These are phyloP conservation scores for Hypoxylon intermedium DNA, from an alignment of 495 filamentous ascomycete genomes.

Conservation along the genomic window DNA sequence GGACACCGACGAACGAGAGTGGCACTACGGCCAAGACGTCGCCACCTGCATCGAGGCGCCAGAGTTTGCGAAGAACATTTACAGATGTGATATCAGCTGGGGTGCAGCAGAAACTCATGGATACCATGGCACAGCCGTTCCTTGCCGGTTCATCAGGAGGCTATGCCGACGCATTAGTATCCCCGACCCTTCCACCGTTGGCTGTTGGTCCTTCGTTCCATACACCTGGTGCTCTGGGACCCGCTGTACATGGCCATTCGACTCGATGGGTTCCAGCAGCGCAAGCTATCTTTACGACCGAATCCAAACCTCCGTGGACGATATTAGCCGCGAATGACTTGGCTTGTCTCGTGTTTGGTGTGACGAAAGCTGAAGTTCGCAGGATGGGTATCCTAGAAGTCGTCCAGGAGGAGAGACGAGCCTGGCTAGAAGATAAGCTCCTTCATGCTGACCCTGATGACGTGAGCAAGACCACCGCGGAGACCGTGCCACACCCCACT, in stretches of 20 bases:
- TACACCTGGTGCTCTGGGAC: constrained; percentile 43
- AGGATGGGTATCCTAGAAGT: constrained; percentile 96
- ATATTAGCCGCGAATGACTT: constrained; percentile 97
- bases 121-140: constrained; percentile 87
- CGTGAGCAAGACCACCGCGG: constrained; percentile 53
- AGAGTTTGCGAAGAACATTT: constrained; percentile 83
- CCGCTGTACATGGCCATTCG: constrained; percentile 77
- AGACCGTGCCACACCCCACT: constrained; percentile 48
- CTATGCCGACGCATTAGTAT: constrained; percentile 51
- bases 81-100: constrained; percentile 77
- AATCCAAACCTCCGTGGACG: constrained; percentile 87
- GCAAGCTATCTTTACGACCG: constrained; percentile 96
- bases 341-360: constrained; percentile 93
- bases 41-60: constrained; percentile 64
- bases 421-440: constrained; percentile 90
- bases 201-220: constrained; percentile 44
- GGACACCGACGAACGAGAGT: constrained; percentile 63
- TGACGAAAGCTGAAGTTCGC: constrained; percentile 90
- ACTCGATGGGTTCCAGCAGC: constrained; percentile 89
- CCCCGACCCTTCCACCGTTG: constrained; percentile 50
- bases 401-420: constrained; percentile 81
- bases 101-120: constrained; percentile 84
- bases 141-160: constrained; percentile 56
- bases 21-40: constrained; percentile 60
- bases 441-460: constrained; percentile 58